Evolutionary conservation across 179 eudicot genomes (phyloP), one percentile per base, ranked within the genome.

Genomic region (Camellia oleifera): DNA sequence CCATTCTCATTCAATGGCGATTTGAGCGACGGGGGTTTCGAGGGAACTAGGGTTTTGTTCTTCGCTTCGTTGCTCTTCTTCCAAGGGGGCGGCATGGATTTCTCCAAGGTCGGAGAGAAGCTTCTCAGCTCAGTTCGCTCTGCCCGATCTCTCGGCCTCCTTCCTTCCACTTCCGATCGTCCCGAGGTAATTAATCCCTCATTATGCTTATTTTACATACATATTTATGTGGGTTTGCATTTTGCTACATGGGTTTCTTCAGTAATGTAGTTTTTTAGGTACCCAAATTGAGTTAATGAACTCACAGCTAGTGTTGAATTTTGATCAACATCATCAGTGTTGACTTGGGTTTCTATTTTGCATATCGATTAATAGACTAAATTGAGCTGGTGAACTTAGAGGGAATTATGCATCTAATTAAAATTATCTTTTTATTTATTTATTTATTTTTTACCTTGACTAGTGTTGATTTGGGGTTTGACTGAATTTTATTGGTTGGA

Each of bases 61-160:
- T 81, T 91, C 73, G 89, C 94, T 81, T 95, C 97, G 77, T 80
- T 92, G 81, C 90, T 94, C 78, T 82, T 92, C 72, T 89, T 88
- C 76, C 92, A 83, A 44, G 87, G 82, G 61, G 97, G 84, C 73
- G 80, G 86, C 69, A 95, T 95, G 99, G 99, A 95, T 88, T 89
- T 92, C 58, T 92, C 97, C 18, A 87, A 84, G 78, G 86, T 89
- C 72, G 99, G 98, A 0, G 97, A 96, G 90, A 94, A 86, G 82
- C 85, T 96, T 45, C 87, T 96, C 70, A 96, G 92, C 75, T 92
- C 99, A 46, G 99, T 96, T 75, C 97, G 98, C 46, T 92, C 99
- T 54, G 98, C 97, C 54, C 86, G 95, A 40, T 90, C 98, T 50
- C 89, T 94, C 46, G 96, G 95, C 62, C 85, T 95, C 46, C 94